phyloP scores from a whole-genome alignment of 352 stramenopile species.

The Phytopythium mirpurense region DNA sequence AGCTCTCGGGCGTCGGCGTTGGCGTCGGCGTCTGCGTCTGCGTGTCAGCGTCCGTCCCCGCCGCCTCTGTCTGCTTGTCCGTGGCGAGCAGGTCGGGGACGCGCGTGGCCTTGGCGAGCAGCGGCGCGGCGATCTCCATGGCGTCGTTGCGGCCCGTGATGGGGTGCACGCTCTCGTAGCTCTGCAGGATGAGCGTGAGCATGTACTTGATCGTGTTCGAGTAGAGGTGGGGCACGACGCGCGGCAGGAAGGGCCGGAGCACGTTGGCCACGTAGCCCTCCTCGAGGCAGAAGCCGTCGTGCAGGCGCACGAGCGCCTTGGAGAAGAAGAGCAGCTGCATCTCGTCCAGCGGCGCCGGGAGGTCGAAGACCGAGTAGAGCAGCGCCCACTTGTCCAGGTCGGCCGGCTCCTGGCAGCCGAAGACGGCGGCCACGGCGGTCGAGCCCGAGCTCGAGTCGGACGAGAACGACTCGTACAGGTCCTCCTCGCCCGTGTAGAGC shows the following conservation, averaged over 20 bases:
- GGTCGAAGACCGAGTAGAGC: constrained; percentile 80
- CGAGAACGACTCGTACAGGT: constrained; percentile 86
- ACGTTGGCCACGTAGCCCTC: constrained; percentile 84
- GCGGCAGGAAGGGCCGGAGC: constrained; percentile 68
- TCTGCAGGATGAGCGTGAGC: constrained; percentile 84
- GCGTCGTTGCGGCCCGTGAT: constrained; percentile 85
- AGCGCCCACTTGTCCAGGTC: constrained; percentile 80
- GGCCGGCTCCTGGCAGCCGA: constrained; percentile 68
- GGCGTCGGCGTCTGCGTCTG: too few relatives aligned
- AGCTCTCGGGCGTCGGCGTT: constrained; percentile 41
- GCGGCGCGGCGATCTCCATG: constrained; percentile 75
- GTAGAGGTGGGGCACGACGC: constrained; percentile 79
- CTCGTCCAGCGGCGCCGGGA: constrained; percentile 70
- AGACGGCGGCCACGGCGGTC: constrained; percentile 52
- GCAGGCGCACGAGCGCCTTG: constrained; percentile 81
- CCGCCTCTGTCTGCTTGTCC: too few relatives aligned
- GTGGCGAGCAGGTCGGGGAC: too few relatives aligned
- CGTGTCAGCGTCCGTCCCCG: too few relatives aligned
- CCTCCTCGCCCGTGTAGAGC: constrained; percentile 84
- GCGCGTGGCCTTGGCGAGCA: constrained; percentile 51
- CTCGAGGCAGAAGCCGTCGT: constrained; percentile 83
- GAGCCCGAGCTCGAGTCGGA: constrained; percentile 78
- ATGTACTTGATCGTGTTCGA: constrained; percentile 90
- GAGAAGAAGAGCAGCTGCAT: constrained; percentile 87
- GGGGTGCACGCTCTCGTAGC: constrained; percentile 84